Base-by-base conservation (phyloP, 805 yeast genomes). In the Saccharomycodes ludwigii region DNA sequence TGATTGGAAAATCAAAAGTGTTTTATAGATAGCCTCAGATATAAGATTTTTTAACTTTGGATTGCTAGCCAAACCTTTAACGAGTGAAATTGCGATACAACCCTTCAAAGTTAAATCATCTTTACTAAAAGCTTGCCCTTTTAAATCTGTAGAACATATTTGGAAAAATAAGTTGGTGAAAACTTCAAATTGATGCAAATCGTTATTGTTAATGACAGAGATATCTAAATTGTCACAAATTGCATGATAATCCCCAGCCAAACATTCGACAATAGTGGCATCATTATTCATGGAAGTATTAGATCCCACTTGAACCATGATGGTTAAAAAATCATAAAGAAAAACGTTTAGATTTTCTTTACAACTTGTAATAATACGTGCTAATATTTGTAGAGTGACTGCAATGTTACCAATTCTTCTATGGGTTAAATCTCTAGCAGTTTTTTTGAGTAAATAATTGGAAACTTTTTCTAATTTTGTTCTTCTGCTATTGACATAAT, bases 381-480 rank as follows among this genome's bases (percentile, higher is more conserved):
- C 53, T 34, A 83, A 53, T 13, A 88, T 76, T 31, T 66, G 76
- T 38, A 84, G 59, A 0, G 96, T 79, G 11, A 88, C 97, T 39
- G 73, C 76, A 15, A 84, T 66, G 47, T 88, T 86, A 2, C 95
- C 96, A 10, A 76, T 58, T 24, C 82, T 56, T 35, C 66, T 71
- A 28, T 73, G 71, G 32, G 66, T 58, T 16, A 72, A 63, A 51
- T 85, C 95, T 4, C 63, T 43, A 10, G 48, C 47, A 18, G 88
- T 72, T 50, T 73, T 76, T 43, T 66, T 70, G 31, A 68, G 66
- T 32, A 88, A 54, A 50, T 76, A 82, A 4, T 61, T 59, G 16
- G 84, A 79, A 14, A 88, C 95, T 47, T 88, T 88, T 43, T 82
- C 91, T 40, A 91, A 63, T 52, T 91, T 88, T 20, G 84, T 77